phyloP scores from a whole-genome alignment of 257 asterid species.

The Primulina huaijiensis region DNA sequence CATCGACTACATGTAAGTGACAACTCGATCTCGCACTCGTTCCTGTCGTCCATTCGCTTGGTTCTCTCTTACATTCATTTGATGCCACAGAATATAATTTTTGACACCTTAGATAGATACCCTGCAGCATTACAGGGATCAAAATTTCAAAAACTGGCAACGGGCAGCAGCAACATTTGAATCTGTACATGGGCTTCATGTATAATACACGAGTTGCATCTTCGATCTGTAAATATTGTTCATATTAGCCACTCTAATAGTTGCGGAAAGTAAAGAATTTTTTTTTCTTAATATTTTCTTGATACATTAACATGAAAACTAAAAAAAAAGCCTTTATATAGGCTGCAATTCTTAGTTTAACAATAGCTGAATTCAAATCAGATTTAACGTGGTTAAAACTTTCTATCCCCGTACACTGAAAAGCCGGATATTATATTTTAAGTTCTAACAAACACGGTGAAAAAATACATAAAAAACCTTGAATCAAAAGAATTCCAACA shows the following conservation, averaged over 20 bases:
- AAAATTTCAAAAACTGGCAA: conserved; percentile 13
- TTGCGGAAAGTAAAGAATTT: background rate
- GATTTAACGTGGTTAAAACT: background rate
- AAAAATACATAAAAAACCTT: too few species aligned
- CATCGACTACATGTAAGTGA: conserved; percentile 33
- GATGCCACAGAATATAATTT: conserved; percentile 32
- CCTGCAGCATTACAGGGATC: conserved; percentile 19
- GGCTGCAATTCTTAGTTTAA: background rate
- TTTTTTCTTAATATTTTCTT: background rate
- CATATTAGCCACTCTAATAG: conserved; percentile 17
- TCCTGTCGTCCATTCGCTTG: conserved; percentile 23
- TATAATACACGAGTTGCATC: conserved; percentile 17
- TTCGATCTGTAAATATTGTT: conserved; percentile 25
- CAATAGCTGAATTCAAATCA: background rate
- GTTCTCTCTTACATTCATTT: conserved; percentile 26
- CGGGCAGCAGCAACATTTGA: conserved; percentile 27
- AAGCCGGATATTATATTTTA: too few species aligned
- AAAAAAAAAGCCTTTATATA: too few species aligned
- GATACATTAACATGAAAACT: background rate
- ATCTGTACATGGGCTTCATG: conserved; percentile 35
- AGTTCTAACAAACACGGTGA: background rate
- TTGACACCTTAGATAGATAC: conserved; percentile 23
- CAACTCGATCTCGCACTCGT: conserved; percentile 22
- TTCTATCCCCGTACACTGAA: background rate
- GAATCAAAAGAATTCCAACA: background rate